phyloP scores from a whole-genome alignment of 2,329 filamentous ascomycete genomes.

The Stachybotrys echinatus region DNA sequence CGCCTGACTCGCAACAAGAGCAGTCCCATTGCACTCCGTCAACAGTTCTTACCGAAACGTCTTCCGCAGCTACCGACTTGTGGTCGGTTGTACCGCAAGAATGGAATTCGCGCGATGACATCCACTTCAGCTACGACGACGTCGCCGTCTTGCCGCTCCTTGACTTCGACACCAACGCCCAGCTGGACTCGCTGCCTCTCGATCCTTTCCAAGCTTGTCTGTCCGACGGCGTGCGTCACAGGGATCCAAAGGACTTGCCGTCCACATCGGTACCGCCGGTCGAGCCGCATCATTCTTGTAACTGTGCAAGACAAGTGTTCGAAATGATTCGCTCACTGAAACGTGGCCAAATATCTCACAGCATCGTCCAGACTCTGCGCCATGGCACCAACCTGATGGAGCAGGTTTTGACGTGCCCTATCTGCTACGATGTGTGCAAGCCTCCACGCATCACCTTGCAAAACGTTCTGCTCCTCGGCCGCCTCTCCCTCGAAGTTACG shows the following conservation, averaged over 20 bases:
- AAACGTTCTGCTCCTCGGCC: conserved; percentile 21
- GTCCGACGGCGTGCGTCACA: background rate
- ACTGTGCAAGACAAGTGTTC: conserved; percentile 4
- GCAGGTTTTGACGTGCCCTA: conserved; percentile 14
- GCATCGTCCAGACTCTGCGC: conserved; percentile 2
- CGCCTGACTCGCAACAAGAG: background rate
- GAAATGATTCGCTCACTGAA: conserved; percentile 3
- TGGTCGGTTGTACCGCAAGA: conserved; percentile 2
- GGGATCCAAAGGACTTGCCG: background rate
- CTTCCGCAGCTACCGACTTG: conserved; percentile 1
- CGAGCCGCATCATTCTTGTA: background rate
- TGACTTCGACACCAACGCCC: conserved; percentile 5
- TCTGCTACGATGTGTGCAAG: conserved; percentile 21
- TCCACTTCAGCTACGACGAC: too few species aligned
- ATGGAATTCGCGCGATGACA: conserved; percentile 2
- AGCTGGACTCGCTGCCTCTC: conserved; percentile 4
- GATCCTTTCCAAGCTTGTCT: conserved; percentile 11
- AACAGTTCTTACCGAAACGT: conserved; percentile 1
- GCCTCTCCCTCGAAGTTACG: conserved; percentile 18
- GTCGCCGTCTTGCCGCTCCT: conserved; percentile 11
- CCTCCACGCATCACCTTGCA: conserved; percentile 20
- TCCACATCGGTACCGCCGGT: background rate
- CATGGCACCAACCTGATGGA: conserved; percentile 9
- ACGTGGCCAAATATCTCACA: background rate
- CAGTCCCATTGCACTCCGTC: background rate